Evolutionary conservation across 257 asterid species (phyloP).

Genomic region (Marsdenia floribunda): DNA sequence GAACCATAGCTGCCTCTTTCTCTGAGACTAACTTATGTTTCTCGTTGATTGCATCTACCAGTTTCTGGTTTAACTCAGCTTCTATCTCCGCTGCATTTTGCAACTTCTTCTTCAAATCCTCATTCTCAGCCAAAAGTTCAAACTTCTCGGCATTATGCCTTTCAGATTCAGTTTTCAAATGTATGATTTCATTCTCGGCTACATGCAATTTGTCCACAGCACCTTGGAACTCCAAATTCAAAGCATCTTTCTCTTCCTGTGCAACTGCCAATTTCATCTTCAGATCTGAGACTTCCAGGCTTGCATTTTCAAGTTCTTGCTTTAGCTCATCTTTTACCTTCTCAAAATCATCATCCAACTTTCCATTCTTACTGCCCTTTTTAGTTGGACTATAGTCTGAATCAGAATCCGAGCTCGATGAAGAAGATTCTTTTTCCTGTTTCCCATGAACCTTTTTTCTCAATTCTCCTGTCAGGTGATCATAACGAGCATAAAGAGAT

Average conservation of each 20-base stretch:
- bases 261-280: constrained; percentile 41
- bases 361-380: constrained; percentile 49
- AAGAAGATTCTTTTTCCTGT: constrained; percentile 42
- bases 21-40: constrained; percentile 26
- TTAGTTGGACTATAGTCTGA: constrained; percentile 45
- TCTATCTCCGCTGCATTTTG: constrained; percentile 39
- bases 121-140: constrained; percentile 36
- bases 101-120: constrained; percentile 34
- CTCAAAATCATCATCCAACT: constrained; percentile 22
- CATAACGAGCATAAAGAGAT: constrained; percentile 65
- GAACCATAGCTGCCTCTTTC: constrained; percentile 36
- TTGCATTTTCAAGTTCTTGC: constrained; percentile 54
- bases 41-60: constrained; percentile 35
- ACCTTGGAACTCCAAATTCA: constrained; percentile 33
- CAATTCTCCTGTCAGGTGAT: constrained; percentile 71
- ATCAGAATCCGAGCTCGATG: constrained; percentile 74
- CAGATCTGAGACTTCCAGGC: constrained; percentile 51
- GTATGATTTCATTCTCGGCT: constrained; percentile 37
- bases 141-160: constrained; percentile 41
- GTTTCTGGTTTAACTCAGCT: constrained; percentile 48
- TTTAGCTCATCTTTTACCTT: constrained; percentile 29
- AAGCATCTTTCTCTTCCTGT: constrained; percentile 52
- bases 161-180: constrained; percentile 40
- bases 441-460: constrained; percentile 44
- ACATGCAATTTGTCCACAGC: constrained; percentile 43